phyloP scores from a whole-genome alignment of 208 protist species.

The Porcisia deanei region DNA sequence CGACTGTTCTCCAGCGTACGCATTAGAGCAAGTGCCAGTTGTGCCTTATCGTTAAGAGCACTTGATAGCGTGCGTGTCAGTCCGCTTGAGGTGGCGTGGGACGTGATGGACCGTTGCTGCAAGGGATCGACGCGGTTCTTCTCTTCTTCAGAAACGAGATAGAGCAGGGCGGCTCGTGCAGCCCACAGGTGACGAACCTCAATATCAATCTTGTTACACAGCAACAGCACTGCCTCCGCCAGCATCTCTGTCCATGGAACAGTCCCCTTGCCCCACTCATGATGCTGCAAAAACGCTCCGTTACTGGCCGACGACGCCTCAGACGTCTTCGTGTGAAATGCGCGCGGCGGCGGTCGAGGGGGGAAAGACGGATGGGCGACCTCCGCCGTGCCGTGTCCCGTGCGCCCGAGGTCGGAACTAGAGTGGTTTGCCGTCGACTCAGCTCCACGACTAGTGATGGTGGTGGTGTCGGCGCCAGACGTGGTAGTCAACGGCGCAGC shows the following conservation, averaged over 20 bases:
- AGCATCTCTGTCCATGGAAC: slow-evolving; percentile 24
- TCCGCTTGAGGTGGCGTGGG: neutral
- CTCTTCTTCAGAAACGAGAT: slow-evolving; percentile 7
- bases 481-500: neutral
- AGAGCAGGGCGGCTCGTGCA: slow-evolving; percentile 5
- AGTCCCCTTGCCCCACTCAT: slow-evolving; percentile 1
- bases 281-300: neutral
- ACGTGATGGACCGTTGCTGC: neutral
- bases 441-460: too few species aligned
- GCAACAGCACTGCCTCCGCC: slow-evolving; percentile 20
- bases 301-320: neutral
- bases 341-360: neutral
- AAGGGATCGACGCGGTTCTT: neutral
- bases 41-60: slow-evolving; percentile 13
- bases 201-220: neutral
- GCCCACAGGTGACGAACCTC: neutral
- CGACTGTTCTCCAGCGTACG: neutral
- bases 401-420: neutral
- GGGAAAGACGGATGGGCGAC: neutral
- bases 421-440: neutral
- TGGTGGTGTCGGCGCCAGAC: neutral
- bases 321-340: neutral
- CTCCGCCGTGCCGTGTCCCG: neutral
- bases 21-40: slow-evolving; percentile 12
- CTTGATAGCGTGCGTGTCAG: neutral